Evolutionary conservation across 345 rosid genomes (phyloP), one percentile per base, ranked within the genome.

Genomic region (Chamaenerion angustifolium): DNA sequence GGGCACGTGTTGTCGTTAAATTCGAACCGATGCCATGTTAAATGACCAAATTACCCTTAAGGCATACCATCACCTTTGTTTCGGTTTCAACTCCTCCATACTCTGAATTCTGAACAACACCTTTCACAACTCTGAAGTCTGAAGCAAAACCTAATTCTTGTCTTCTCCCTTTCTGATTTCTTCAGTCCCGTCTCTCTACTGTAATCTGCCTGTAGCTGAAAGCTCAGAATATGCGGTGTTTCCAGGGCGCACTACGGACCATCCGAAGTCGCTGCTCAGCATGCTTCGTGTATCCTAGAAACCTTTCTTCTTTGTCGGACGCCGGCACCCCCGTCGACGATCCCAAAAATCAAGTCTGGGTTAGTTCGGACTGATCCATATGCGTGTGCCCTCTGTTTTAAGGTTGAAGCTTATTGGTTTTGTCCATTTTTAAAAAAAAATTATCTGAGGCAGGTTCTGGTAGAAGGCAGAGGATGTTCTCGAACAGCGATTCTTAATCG

Each of bases 401-500:
- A n/a, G 23, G 6, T 1, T 40, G 35, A 19, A 44, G 16, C 12
- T n/a, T 14, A 27, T 45, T 16, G 14, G 41, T 16, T 18, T 27
- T 3, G 18, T 61, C 55, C 13, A 7, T 1, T 59, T 5, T 16
- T 44, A 14, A 21, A 21, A n/a, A n/a, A n/a, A n/a, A n/a, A n/a
- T n/a, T n/a, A n/a, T 42, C 17, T 48, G 16, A 13, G 10, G 9
- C 66, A 87, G 98, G 89, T 92, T 7, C 59, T 86, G 40, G 80
- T 84, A 23, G 85, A 87, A 71, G 89, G 82, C 44, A 77, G 59
- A 57, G 81, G 79, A 27, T 57, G 72, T 60, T 84, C 83, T 16
- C 81, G 90, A 42, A 70, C 79, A 35, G 96, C 88, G 46, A 70
- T 92, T 74, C 90, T 84, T 52, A 84, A 87, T 44, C 74, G 96